These are phyloP conservation scores for Helichrysum umbraculigerum DNA, from an alignment of 129 eudicot species.

Conservation along the genomic window DNA sequence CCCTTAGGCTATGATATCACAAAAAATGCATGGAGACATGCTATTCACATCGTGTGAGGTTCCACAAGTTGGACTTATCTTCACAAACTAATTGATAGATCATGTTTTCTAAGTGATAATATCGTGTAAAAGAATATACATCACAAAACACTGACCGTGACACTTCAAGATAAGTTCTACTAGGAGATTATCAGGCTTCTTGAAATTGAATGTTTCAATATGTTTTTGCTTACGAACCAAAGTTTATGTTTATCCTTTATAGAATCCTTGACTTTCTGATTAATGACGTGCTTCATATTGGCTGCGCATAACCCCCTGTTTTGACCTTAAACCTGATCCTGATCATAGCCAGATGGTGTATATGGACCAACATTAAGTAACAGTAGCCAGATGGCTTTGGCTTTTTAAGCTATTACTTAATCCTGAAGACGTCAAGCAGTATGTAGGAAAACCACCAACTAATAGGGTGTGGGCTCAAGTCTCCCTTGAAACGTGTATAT, in stretches of 20 bases:
- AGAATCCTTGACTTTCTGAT: neutral
- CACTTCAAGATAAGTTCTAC: slow-evolving; percentile 9
- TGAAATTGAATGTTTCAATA: slow-evolving; percentile 2
- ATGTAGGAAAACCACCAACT: too few species aligned
- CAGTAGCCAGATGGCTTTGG: neutral
- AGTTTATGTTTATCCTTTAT: neutral
- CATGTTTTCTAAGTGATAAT: slow-evolving; percentile 5
- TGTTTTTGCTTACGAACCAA: neutral
- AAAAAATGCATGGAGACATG: neutral
- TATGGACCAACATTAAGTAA: slow-evolving; percentile 1
- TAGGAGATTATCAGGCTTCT: slow-evolving; percentile 1
- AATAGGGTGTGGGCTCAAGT: too few species aligned
- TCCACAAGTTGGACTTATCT: slow-evolving; percentile 13
- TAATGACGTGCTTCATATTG: neutral
- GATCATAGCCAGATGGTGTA: slow-evolving; percentile 9
- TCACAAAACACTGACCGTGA: slow-evolving; percentile 23
- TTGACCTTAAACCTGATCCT: neutral
- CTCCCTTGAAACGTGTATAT: too few species aligned
- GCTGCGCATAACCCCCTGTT: neutral
- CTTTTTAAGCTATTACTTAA: neutral
- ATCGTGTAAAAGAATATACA: slow-evolving; percentile 14
- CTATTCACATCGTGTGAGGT: slow-evolving; percentile 15
- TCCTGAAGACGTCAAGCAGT: too few species aligned
- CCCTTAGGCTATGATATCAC: neutral
- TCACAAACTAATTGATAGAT: slow-evolving; percentile 17